Evolutionary conservation across 352 stramenopile genomes (phyloP), one percentile per base, ranked within the genome.

Genomic region (Aphanomyces invadans): DNA sequence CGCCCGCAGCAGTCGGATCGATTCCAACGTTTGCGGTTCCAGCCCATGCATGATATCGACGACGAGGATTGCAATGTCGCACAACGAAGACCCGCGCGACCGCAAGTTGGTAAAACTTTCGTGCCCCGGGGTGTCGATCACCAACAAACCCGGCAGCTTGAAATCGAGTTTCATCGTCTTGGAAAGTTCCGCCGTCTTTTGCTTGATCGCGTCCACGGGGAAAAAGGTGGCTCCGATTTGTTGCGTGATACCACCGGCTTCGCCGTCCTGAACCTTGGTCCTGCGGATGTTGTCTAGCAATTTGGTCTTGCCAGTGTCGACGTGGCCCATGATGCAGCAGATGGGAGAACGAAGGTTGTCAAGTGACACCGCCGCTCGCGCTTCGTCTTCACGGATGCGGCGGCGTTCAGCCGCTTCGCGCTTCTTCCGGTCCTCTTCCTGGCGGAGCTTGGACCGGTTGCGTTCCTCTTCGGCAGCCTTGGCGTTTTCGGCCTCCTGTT

Each of bases 91-190:
- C 53, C 97, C 97, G 70, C 97, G 88, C 52, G 83, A 95, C 56
- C 97, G 89, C 53, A 99, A 71, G 78, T 99, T 99, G n/a, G 94
- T 97, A 74, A 99, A 99, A 38, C 92, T 98, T 76, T 99, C 97
- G 92, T 99, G 97, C 69, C 97, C 97, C 15, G 97, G 97, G n/a
- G 97, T 99, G 85, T 99, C 97, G 72, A 99, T 99, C 29, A 99
- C 86, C 32, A 98, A 78, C 63, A 98, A 70, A 73, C 92, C 92
- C 0, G 92, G 92, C 26, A 98, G 68, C n/a, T 85, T 86, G 70
- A 96, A 93, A 33, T 97, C 76, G 17, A 97, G 68, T 44, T 87
- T 81, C 76, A 92, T 86, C 4, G 81, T 88, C 71, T 92, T 62
- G 32, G 71, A 71, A 19, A 90, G 80, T 7, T 76, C 74, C 26